These are phyloP conservation scores for Colletotrichum caudatum DNA, from an alignment of 2,329 filamentous ascomycete species.

Conservation along the genomic window DNA sequence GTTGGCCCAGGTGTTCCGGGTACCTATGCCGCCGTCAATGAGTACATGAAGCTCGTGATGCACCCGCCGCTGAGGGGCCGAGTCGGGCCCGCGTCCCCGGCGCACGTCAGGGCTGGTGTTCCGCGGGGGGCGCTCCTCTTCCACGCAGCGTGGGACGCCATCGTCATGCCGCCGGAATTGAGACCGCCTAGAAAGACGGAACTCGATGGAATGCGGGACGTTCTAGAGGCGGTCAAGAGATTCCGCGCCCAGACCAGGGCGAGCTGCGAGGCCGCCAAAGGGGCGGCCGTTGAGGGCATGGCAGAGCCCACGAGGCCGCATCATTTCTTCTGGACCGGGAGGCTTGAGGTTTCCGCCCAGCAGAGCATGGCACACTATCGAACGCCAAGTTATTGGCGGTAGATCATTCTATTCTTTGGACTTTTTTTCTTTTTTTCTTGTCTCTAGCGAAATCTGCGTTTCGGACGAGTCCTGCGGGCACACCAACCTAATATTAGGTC, in stretches of 20 bases:
- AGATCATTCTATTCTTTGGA: background rate
- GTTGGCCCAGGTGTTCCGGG: constrained; percentile 54
- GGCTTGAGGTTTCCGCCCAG: constrained; percentile 50
- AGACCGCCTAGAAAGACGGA: constrained; percentile 47
- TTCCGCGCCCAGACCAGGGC: constrained; percentile 53
- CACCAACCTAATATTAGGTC: constrained; percentile 15
- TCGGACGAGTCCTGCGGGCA: background rate
- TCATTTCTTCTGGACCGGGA: constrained; percentile 55
- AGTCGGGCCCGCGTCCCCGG: constrained; percentile 61
- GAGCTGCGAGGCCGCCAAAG: constrained; percentile 45
- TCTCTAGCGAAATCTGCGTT: background rate
- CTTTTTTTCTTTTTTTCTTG: background rate
- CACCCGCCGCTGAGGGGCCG: constrained; percentile 51
- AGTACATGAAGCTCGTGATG: constrained; percentile 61
- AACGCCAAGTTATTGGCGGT: constrained; percentile 37
- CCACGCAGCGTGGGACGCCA: constrained; percentile 64
- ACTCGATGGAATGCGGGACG: constrained; percentile 57
- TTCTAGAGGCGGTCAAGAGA: constrained; percentile 56
- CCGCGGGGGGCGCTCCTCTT: constrained; percentile 61
- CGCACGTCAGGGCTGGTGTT: constrained; percentile 63
- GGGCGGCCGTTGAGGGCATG: constrained; percentile 32
- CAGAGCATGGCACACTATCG: constrained; percentile 40
- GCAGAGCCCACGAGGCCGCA: constrained; percentile 32
- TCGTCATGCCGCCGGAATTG: constrained; percentile 54
- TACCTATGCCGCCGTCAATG: constrained; percentile 55